These are phyloP conservation scores for Casuarina glauca DNA, from an alignment of 306 rosid genomes.

Conservation along the genomic window DNA sequence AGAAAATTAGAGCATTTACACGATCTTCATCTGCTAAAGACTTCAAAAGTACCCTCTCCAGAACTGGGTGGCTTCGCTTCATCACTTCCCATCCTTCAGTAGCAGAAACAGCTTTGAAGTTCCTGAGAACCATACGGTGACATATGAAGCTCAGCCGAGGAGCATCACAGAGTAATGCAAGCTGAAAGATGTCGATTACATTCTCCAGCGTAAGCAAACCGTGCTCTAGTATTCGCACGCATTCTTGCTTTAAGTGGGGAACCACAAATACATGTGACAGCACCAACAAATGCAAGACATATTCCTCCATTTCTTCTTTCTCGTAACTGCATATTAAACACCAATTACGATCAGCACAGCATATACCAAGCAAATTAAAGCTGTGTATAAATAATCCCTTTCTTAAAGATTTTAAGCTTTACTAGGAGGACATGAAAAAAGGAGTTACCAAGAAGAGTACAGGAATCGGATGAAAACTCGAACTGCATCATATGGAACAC, in stretches of 20 bases:
- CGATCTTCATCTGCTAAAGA: constrained; percentile 56
- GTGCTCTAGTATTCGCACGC: constrained; percentile 53
- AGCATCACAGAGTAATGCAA: constrained; percentile 79
- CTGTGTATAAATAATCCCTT: background rate
- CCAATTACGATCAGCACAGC: constrained; percentile 5
- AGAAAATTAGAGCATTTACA: constrained; percentile 39
- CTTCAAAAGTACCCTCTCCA: constrained; percentile 59
- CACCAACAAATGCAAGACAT: constrained; percentile 57
- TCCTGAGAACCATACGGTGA: constrained; percentile 59
- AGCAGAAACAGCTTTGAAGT: constrained; percentile 56
- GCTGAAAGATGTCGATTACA: constrained; percentile 73
- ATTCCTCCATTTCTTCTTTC: constrained; percentile 69
- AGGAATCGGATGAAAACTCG: constrained; percentile 72
- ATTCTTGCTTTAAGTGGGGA: constrained; percentile 76
- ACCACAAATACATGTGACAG: constrained; percentile 72
- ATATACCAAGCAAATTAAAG: background rate
- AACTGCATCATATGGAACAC: constrained; percentile 75
- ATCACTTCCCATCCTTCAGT: constrained; percentile 78
- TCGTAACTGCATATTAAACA: constrained; percentile 50
- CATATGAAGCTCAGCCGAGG: constrained; percentile 77
- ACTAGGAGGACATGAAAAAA: background rate
- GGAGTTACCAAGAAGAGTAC: constrained; percentile 66
- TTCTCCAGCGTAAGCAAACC: constrained; percentile 58
- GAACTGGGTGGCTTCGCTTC: constrained; percentile 70
- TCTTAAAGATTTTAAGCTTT: background rate